phyloP scores from a whole-genome alignment of 1,284 basidiomycete species.

The Afroboletus lepidellus region DNA sequence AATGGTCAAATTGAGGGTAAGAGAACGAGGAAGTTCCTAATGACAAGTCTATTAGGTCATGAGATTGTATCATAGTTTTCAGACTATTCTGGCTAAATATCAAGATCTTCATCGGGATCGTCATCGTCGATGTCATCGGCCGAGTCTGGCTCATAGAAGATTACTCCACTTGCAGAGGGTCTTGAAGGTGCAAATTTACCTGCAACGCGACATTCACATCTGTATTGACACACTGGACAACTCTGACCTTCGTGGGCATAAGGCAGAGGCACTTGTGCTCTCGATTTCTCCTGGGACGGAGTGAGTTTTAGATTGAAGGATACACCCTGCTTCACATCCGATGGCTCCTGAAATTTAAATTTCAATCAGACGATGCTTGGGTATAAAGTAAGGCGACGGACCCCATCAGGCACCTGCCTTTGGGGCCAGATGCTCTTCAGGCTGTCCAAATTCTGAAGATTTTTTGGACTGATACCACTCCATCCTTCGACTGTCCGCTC shows the following conservation, averaged over 20 bases:
- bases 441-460: constrained; percentile 47
- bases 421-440: constrained; percentile 48
- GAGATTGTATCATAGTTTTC: background rate
- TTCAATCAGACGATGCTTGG: constrained; percentile 2
- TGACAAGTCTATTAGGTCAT: background rate
- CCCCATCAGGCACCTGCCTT: constrained; percentile 40
- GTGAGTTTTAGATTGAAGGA: constrained; percentile 87
- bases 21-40: constrained; percentile 10
- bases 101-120: constrained; percentile 86
- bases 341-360: constrained; percentile 33
- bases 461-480: constrained; percentile 43
- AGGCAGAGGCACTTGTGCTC: constrained; percentile 80
- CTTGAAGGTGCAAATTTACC: constrained; percentile 24
- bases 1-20: constrained; percentile 23
- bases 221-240: background rate
- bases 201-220: constrained; percentile 13
- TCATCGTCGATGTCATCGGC: constrained; percentile 89
- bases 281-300: constrained; percentile 75
- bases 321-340: constrained; percentile 62
- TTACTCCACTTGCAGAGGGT: constrained; percentile 35
- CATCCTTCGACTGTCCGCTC: constrained; percentile 69
- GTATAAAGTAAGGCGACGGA: constrained; percentile 27
- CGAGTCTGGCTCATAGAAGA: constrained; percentile 80
- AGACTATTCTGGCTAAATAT: constrained; percentile 50
- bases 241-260: constrained; percentile 79